These are phyloP conservation scores for Cladosporium colombiae DNA, from an alignment of 2,329 filamentous ascomycete genomes.

Conservation along the genomic window DNA sequence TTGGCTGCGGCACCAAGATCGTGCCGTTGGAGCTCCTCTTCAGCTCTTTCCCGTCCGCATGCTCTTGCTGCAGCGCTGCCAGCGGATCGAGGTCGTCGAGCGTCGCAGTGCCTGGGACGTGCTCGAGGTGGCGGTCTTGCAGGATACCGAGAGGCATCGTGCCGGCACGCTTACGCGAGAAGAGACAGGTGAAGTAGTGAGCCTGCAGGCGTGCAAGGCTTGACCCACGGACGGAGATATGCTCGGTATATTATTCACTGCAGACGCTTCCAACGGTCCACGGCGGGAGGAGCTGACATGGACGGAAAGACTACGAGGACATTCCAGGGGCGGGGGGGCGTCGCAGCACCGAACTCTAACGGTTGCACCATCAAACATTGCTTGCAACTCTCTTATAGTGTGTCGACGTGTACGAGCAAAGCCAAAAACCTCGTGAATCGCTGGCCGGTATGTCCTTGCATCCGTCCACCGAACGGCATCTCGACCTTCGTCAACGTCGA, in stretches of 20 bases:
- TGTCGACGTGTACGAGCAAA: neutral
- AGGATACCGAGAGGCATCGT: conserved; percentile 26
- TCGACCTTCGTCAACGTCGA: neutral
- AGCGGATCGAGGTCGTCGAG: conserved; percentile 40
- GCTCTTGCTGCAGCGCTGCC: conserved; percentile 25
- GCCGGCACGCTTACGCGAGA: neutral
- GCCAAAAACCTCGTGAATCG: neutral
- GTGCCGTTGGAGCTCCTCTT: conserved; percentile 34
- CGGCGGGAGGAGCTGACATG: neutral
- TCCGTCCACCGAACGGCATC: neutral
- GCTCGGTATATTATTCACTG: neutral
- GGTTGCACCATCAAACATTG: neutral
- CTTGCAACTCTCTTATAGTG: neutral
- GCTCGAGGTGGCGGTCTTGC: conserved; percentile 25
- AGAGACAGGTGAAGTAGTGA: neutral
- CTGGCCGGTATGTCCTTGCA: neutral
- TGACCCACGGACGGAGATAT: neutral
- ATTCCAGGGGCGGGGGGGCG: conserved; percentile 13
- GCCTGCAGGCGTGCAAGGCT: neutral
- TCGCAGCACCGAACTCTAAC: neutral
- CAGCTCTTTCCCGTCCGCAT: conserved; percentile 22
- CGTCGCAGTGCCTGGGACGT: conserved; percentile 44
- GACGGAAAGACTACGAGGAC: neutral
- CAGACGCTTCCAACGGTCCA: neutral
- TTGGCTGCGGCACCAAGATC: conserved; percentile 87